Evolutionary conservation across 1,284 basidiomycete genomes (phyloP).

Genomic region (Irpex lacteus): DNA sequence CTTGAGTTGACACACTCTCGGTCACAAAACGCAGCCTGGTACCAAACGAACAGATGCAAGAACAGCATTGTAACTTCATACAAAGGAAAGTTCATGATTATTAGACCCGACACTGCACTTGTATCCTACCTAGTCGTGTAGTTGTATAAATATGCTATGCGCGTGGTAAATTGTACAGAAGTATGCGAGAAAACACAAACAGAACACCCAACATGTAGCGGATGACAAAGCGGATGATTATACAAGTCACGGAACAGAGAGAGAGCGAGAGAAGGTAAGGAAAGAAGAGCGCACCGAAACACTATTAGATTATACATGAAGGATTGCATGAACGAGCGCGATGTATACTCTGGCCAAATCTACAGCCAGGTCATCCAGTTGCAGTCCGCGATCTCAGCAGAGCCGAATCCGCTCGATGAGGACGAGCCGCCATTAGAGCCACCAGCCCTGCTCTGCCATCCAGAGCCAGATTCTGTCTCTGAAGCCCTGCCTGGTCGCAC

Average conservation of each 20-base stretch:
- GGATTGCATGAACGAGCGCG: background rate
- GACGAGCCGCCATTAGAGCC: constrained; percentile 1
- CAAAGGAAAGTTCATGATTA: background rate
- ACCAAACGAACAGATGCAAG: background rate
- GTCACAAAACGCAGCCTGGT: background rate
- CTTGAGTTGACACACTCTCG: constrained; percentile 34
- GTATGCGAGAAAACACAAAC: background rate
- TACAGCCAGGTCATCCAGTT: constrained; percentile 32
- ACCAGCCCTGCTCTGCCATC: background rate
- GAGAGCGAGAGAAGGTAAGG: background rate
- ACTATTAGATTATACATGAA: background rate
- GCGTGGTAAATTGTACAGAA: background rate
- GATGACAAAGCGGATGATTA: background rate
- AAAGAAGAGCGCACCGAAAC: background rate
- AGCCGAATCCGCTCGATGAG: constrained; percentile 16
- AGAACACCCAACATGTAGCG: background rate
- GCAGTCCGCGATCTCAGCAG: constrained; percentile 28
- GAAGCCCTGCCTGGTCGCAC: constrained; percentile 15
- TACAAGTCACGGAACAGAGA: background rate
- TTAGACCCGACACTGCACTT: background rate
- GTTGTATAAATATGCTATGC: background rate
- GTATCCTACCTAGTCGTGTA: background rate
- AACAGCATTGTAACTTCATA: background rate
- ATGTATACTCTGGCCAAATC: background rate
- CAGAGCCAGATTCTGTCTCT: background rate